phyloP scores from a whole-genome alignment of 495 filamentous ascomycete genomes.

The Aspergillus sclerotiicarbonarius region DNA sequence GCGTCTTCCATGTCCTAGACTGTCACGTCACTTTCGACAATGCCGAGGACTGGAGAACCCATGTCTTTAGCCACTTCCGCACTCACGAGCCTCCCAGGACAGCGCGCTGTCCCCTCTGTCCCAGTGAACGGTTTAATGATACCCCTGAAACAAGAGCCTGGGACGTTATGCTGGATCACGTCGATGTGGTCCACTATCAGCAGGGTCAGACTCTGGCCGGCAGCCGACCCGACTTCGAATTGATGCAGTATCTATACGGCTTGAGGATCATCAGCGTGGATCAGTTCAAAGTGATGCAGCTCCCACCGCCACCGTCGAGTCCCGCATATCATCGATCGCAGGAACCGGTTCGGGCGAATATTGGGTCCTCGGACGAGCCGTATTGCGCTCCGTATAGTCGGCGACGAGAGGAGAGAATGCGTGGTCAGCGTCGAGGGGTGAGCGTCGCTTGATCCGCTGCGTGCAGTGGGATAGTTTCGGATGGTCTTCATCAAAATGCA shows the following conservation, averaged over 20 bases:
- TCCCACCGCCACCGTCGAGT: slow-evolving; percentile 41
- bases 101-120: slow-evolving; percentile 43
- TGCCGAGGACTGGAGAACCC: slow-evolving; percentile 36
- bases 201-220: slow-evolving; percentile 40
- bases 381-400: slow-evolving; percentile 47
- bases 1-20: slow-evolving; percentile 45
- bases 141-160: slow-evolving; percentile 30
- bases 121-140: slow-evolving; percentile 33
- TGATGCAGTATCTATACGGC: slow-evolving; percentile 46
- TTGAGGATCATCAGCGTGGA: slow-evolving; percentile 43
- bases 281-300: slow-evolving; percentile 46
- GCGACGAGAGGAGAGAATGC: slow-evolving; percentile 41
- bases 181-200: slow-evolving; percentile 37
- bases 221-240: slow-evolving; percentile 42
- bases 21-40: slow-evolving; percentile 42
- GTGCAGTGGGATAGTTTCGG: background rate
- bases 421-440: slow-evolving; percentile 37
- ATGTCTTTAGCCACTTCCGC: slow-evolving; percentile 45
- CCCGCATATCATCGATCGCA: slow-evolving; percentile 45
- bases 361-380: slow-evolving; percentile 46
- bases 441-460: slow-evolving; percentile 29
- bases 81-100: slow-evolving; percentile 36
- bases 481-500: background rate
- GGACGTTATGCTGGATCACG: slow-evolving; percentile 41
- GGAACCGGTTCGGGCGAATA: slow-evolving; percentile 40